These are phyloP conservation scores for Thyridium curvatum DNA, from an alignment of 2,329 filamentous ascomycete species.

Conservation along the genomic window DNA sequence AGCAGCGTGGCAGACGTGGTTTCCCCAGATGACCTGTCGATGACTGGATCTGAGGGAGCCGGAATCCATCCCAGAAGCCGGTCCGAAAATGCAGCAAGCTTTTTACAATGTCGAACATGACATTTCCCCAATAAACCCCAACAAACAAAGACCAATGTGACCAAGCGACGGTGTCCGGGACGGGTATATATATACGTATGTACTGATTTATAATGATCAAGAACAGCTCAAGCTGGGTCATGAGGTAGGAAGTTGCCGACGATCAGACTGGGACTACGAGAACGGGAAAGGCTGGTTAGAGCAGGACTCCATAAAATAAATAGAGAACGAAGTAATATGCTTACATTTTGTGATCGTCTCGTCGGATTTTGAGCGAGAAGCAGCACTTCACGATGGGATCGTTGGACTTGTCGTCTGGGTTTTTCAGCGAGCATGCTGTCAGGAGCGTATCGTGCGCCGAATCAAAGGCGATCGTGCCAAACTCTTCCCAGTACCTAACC, in stretches of 20 bases:
- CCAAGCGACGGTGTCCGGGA: too few relatives aligned
- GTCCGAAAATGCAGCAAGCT: too few relatives aligned
- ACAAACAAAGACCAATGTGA: too few relatives aligned
- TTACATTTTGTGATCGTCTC: slow-evolving; percentile 95
- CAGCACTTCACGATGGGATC: slow-evolving; percentile 81
- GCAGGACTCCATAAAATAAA: background rate
- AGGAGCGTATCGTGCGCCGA: slow-evolving; percentile 88
- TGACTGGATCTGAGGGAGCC: too few relatives aligned
- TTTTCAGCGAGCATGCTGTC: slow-evolving; percentile 88
- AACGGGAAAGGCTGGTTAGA: slow-evolving; percentile 24
- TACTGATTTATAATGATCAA: too few relatives aligned
- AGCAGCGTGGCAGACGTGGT: too few relatives aligned
- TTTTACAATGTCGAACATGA: too few relatives aligned
- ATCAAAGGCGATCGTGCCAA: slow-evolving; percentile 96
- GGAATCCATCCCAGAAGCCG: too few relatives aligned
- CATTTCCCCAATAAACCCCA: too few relatives aligned
- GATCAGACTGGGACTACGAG: slow-evolving; percentile 76
- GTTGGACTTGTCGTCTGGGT: slow-evolving; percentile 62
- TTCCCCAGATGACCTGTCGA: too few relatives aligned
- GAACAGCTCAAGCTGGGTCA: slow-evolving; percentile 40
- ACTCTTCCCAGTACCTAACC: slow-evolving; percentile 98
- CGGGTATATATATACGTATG: too few relatives aligned
- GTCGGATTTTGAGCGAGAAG: slow-evolving; percentile 93
- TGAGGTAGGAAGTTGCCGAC: slow-evolving; percentile 96
- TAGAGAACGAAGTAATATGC: slow-evolving; percentile 24